Percentiles rank a stretch among this genome's conserved stretches.
phyloP scores from a whole-genome alignment of 441 rosid genomes.

The Adansonia madagascariensis region DNA sequence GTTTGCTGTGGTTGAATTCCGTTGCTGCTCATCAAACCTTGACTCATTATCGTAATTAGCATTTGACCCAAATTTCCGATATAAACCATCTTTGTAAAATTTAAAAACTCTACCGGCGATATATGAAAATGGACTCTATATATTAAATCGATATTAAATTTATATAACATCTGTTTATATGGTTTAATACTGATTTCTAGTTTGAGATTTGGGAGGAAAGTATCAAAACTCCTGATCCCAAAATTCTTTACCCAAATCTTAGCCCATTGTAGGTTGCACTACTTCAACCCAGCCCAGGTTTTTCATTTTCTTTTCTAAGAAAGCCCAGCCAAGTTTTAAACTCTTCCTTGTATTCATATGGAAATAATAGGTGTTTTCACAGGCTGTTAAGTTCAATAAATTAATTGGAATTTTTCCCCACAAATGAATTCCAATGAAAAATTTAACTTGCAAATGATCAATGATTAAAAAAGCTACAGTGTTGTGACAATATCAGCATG shows the following conservation, averaged over 20 bases:
- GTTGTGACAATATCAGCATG: background rate
- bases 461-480: background rate
- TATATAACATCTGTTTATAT: background rate
- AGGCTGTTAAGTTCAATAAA: background rate
- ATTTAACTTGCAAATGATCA: background rate
- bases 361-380: background rate
- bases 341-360: background rate
- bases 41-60: too few species aligned
- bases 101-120: too few species aligned
- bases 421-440: background rate
- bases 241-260: background rate
- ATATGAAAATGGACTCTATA: too few species aligned
- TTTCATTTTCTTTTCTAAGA: background rate
- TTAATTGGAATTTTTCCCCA: background rate
- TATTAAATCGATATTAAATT: too few species aligned
- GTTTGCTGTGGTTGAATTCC: too few species aligned
- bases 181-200: background rate
- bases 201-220: background rate
- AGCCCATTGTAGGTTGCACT: background rate
- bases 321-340: background rate
- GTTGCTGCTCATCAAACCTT: too few species aligned
- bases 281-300: background rate
- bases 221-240: background rate
- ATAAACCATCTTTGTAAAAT: too few species aligned
- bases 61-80: too few species aligned